Conservation (phyloP, 78 protist genomes). For the slime mould (Dictyostelium discoideum) region DNA sequence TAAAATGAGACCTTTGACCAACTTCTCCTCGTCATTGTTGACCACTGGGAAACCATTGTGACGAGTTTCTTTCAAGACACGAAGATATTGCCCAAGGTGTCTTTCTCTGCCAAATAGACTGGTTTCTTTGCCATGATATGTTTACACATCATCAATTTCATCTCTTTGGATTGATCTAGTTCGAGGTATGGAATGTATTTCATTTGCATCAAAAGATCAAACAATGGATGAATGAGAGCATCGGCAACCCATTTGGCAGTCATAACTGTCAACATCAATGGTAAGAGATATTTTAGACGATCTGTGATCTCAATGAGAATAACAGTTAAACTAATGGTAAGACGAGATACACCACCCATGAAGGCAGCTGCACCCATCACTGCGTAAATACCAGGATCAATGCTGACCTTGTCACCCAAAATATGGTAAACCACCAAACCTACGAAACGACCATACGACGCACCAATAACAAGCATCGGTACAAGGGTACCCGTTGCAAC, state of each 20-base stretch:
- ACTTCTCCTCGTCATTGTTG: conserved; percentile 44
- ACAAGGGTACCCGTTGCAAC: conserved; percentile 82
- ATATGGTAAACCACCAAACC: conserved; percentile 25
- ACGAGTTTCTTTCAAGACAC: conserved; percentile 20
- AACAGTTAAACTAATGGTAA: conserved; percentile 62
- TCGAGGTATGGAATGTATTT: conserved; percentile 89
- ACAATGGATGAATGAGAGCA: conserved; percentile 78
- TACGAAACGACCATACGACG: conserved; percentile 88
- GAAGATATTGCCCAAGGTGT: conserved; percentile 43
- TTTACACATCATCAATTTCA: conserved; percentile 33
- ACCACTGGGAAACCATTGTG: conserved; percentile 88
- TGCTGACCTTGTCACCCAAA: background rate
- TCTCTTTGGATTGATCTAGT: conserved; percentile 56
- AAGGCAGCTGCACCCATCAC: conserved; percentile 94
- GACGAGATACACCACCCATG: conserved; percentile 88
- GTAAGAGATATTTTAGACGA: conserved; percentile 57
- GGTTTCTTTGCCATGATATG: conserved; percentile 77
- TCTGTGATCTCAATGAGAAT: conserved; percentile 75
- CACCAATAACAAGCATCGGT: conserved; percentile 93
- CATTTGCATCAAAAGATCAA: conserved; percentile 87
- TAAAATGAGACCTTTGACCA: conserved; percentile 54
- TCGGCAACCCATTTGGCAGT: conserved; percentile 81
- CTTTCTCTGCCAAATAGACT: conserved; percentile 5
- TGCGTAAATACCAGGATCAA: conserved; percentile 86
- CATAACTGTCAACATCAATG: conserved; percentile 78